phyloP scores from a whole-genome alignment of 139 green algal genomes.

The Chlorella sp. region DNA sequence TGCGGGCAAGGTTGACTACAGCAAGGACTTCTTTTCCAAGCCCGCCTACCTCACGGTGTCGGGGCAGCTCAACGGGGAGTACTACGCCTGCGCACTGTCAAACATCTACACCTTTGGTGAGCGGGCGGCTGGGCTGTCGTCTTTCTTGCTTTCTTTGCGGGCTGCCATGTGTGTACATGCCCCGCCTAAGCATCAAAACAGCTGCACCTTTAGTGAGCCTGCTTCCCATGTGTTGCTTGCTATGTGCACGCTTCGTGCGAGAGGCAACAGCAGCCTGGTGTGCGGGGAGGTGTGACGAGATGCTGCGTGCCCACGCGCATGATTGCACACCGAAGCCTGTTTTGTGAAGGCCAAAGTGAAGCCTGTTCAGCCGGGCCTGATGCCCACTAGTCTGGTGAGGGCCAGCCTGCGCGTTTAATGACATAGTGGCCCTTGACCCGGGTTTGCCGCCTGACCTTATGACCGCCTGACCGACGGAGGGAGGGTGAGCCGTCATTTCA shows the following conservation, averaged over 20 bases:
- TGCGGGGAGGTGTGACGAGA: background rate
- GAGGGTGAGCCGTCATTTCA: no score
- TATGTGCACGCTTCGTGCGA: background rate
- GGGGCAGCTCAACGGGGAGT: slow-evolving; percentile 91
- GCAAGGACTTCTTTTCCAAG: slow-evolving; percentile 95
- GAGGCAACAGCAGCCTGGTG: background rate
- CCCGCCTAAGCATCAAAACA: no score
- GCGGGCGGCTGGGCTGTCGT: background rate
- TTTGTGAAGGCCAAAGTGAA: no score
- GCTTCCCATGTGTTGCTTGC: background rate
- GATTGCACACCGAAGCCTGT: no score
- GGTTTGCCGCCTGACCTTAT: no score
- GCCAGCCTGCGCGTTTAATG: no score
- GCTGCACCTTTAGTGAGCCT: background rate
- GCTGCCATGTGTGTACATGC: no score
- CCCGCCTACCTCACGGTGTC: slow-evolving; percentile 95
- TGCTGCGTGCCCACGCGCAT: background rate
- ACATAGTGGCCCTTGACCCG: no score
- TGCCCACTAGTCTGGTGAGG: no score
- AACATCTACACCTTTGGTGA: slow-evolving; percentile 94
- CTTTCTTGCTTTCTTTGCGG: no score
- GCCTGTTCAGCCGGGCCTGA: no score
- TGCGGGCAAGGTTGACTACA: slow-evolving; percentile 85
- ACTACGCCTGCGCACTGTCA: slow-evolving; percentile 88
- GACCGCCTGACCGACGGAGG: no score